phyloP scores from a whole-genome alignment of 345 rosid genomes.

The Cardiospermum halicacabum region DNA sequence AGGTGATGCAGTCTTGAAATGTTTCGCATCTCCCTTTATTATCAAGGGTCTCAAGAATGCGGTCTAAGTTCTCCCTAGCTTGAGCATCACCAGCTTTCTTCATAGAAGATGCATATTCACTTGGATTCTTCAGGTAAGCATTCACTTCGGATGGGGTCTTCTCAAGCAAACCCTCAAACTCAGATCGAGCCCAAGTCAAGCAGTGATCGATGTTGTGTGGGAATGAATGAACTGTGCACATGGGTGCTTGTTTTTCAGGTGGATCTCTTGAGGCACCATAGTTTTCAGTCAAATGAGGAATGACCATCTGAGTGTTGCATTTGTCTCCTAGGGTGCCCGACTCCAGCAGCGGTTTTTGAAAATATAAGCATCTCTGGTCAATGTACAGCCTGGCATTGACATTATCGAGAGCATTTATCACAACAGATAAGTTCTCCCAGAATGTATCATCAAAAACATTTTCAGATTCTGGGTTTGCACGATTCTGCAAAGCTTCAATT shows the following conservation, averaged over 20 bases:
- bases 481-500: conserved; percentile 60
- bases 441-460: conserved; percentile 73
- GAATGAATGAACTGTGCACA: conserved; percentile 96
- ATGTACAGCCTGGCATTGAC: conserved; percentile 89
- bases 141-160: conserved; percentile 88
- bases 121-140: conserved; percentile 63
- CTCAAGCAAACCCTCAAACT: conserved; percentile 90
- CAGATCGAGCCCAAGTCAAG: conserved; percentile 92
- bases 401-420: conserved; percentile 82
- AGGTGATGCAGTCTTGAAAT: conserved; percentile 79
- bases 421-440: conserved; percentile 78
- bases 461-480: conserved; percentile 59
- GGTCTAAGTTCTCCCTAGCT: conserved; percentile 75
- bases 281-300: conserved; percentile 89
- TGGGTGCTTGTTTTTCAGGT: conserved; percentile 95
- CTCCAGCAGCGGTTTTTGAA: conserved; percentile 93
- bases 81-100: conserved; percentile 83
- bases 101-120: conserved; percentile 59
- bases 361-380: conserved; percentile 85
- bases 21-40: conserved; percentile 67
- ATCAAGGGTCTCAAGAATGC: conserved; percentile 72
- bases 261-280: conserved; percentile 95
- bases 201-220: conserved; percentile 97
- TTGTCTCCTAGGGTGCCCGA: conserved; percentile 88
- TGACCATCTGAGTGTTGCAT: conserved; percentile 98